Conservation (phyloP, 305 asterid species). For the Fraxinus dipetala region DNA sequence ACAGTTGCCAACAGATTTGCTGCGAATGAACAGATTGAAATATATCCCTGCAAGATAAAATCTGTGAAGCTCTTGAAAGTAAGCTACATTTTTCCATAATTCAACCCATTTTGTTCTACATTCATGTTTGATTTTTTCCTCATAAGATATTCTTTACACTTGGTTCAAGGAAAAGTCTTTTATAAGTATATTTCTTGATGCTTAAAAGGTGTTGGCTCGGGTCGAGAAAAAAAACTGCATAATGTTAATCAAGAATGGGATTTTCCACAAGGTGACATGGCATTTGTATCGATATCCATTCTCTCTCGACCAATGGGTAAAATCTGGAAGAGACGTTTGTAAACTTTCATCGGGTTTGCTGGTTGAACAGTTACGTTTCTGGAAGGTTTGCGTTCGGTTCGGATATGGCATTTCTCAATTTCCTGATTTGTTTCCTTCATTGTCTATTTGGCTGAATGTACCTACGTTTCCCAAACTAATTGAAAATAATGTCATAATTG, state of each 20-base stretch:
- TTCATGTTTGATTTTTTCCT: background rate
- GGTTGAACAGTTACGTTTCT: slow-evolving; percentile 84
- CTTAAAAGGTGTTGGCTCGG: slow-evolving; percentile 72
- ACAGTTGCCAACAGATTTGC: slow-evolving; percentile 65
- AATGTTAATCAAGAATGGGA: slow-evolving; percentile 56
- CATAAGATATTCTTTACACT: background rate
- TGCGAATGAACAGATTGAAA: slow-evolving; percentile 49
- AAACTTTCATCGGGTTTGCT: slow-evolving; percentile 69
- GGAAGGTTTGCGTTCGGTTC: slow-evolving; percentile 67
- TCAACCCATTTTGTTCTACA: background rate
- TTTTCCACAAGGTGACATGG: slow-evolving; percentile 71
- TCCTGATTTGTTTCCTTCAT: slow-evolving; percentile 57
- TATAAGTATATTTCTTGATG: slow-evolving; percentile 20
- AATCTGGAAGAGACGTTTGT: slow-evolving; percentile 65
- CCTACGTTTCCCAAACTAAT: slow-evolving; percentile 59
- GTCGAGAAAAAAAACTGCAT: slow-evolving; percentile 56
- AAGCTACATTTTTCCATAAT: slow-evolving; percentile 24
- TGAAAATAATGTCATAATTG: slow-evolving; percentile 48
- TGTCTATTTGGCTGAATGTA: slow-evolving; percentile 69
- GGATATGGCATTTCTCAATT: slow-evolving; percentile 67
- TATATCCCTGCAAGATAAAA: slow-evolving; percentile 66
- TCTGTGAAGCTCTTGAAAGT: slow-evolving; percentile 73
- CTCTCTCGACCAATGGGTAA: slow-evolving; percentile 68
- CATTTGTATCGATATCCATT: slow-evolving; percentile 65
- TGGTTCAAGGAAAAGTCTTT: background rate